These are phyloP conservation scores for Phycomyces blakesleeanus DNA, from an alignment of 192 early-diverging fungal genomes.

Conservation along the genomic window DNA sequence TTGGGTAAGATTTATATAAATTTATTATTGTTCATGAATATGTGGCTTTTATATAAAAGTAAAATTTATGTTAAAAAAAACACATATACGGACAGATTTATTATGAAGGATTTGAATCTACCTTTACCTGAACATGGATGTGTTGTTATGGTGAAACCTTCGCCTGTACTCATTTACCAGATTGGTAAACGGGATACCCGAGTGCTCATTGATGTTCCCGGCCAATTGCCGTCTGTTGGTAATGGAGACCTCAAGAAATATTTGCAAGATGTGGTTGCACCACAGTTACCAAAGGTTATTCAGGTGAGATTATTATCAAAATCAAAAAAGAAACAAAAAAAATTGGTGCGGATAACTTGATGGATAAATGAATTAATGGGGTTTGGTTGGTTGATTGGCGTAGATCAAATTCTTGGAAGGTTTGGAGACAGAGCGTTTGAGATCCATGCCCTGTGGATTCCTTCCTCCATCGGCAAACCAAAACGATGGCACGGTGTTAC, in stretches of 20 bases:
- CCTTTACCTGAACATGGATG: slow-evolving; percentile 88
- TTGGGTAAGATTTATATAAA: slow-evolving; percentile 7
- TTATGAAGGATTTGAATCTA: slow-evolving; percentile 68
- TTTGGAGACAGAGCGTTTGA: slow-evolving; percentile 64
- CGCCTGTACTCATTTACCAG: slow-evolving; percentile 90
- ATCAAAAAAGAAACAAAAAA: too few relatives aligned
- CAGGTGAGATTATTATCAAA: slow-evolving; percentile 25
- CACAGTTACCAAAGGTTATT: slow-evolving; percentile 66
- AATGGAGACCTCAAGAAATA: slow-evolving; percentile 65
- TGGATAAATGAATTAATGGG: too few relatives aligned
- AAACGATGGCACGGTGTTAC: slow-evolving; percentile 68
- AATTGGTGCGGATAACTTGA: too few relatives aligned
- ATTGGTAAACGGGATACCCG: slow-evolving; percentile 87
- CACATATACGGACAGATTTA: slow-evolving; percentile 37
- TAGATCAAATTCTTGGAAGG: slow-evolving; percentile 49
- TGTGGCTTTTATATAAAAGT: too few relatives aligned
- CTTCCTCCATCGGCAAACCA: slow-evolving; percentile 74
- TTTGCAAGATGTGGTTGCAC: slow-evolving; percentile 59
- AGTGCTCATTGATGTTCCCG: slow-evolving; percentile 89
- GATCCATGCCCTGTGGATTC: slow-evolving; percentile 85
- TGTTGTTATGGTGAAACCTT: slow-evolving; percentile 79
- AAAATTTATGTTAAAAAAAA: too few relatives aligned
- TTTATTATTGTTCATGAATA: neutral
- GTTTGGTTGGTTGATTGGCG: too few relatives aligned
- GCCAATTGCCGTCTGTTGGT: slow-evolving; percentile 66